Conservation (phyloP, 768 basidiomycete species). For the Trametes cubensis region DNA sequence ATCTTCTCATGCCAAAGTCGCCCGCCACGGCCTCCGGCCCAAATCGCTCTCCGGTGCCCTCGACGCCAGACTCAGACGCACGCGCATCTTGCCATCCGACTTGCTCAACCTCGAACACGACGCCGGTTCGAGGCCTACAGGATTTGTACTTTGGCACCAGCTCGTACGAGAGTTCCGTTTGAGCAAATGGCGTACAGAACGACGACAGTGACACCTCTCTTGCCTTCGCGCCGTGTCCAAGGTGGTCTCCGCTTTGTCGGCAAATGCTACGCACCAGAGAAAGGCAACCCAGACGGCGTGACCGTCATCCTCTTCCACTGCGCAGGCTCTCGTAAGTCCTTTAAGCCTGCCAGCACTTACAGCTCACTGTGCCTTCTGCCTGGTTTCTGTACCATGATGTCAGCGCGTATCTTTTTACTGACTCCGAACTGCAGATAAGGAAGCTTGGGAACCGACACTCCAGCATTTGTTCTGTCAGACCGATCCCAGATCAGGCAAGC, state of each 20-base stretch:
- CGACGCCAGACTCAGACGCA: no score
- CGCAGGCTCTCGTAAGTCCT: slow-evolving; percentile 12
- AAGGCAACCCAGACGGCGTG: not conserved
- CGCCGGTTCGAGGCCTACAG: not conserved
- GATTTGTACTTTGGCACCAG: no score
- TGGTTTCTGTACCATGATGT: not conserved
- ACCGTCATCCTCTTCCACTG: slow-evolving; percentile 19
- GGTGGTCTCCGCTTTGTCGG: slow-evolving; percentile 8
- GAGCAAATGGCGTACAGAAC: slow-evolving; percentile 6
- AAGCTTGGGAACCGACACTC: slow-evolving; percentile 19
- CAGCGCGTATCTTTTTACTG: not conserved
- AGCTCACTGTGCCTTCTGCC: not conserved
- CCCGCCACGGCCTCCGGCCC: no score
- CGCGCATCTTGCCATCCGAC: no score
- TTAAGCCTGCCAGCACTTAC: no score
- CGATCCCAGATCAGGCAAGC: not conserved
- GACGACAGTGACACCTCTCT: slow-evolving; percentile 4
- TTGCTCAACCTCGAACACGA: no score
- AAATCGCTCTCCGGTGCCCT: no score
- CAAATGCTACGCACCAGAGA: slow-evolving; percentile 13
- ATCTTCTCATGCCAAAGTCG: not conserved
- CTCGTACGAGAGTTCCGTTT: no score
- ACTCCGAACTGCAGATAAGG: slow-evolving; percentile 15
- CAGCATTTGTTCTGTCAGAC: not conserved
- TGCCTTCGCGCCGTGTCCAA: not conserved